Evolutionary conservation across 495 filamentous ascomycete genomes (phyloP).

Genomic region (Penicillium flavigenum): DNA sequence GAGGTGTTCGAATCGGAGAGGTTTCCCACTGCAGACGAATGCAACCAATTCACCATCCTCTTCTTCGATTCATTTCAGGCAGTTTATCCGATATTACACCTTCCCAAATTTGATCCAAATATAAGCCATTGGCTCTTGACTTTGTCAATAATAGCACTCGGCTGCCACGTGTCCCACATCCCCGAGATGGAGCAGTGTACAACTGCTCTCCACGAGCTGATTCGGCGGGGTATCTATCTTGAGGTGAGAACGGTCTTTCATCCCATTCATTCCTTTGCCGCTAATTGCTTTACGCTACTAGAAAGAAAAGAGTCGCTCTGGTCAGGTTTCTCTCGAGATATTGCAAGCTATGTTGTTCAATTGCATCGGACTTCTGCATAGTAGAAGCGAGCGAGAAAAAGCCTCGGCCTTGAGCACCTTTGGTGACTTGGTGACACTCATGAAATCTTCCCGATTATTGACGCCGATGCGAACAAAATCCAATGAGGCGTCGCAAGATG

Average conservation of each 20-base stretch:
- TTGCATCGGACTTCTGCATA: constrained; percentile 45
- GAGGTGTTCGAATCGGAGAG: constrained; percentile 34
- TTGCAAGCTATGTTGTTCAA: constrained; percentile 41
- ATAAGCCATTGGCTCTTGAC: constrained; percentile 44
- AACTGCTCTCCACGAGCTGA: constrained; percentile 45
- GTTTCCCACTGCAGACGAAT: constrained; percentile 36
- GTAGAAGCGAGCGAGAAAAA: constrained; percentile 31
- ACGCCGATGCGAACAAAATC: not conserved
- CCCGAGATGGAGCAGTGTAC: constrained; percentile 30
- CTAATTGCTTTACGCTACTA: constrained; percentile 14
- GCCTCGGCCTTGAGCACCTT: constrained; percentile 29
- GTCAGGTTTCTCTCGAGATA: constrained; percentile 32
- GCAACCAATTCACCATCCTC: constrained; percentile 34
- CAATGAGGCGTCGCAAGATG: constrained; percentile 18
- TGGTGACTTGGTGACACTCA: constrained; percentile 36
- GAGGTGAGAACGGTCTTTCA: constrained; percentile 29
- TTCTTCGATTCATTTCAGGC: constrained; percentile 45
- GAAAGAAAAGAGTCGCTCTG: constrained; percentile 29
- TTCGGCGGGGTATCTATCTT: constrained; percentile 39
- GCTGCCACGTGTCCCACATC: constrained; percentile 37
- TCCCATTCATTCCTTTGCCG: not conserved
- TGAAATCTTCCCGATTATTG: constrained; percentile 28
- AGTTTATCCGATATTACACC: constrained; percentile 48
- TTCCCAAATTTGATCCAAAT: constrained; percentile 40
- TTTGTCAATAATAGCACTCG: constrained; percentile 47